These are phyloP conservation scores for Russula vinacea DNA, from an alignment of 768 basidiomycete species.

Conservation along the genomic window DNA sequence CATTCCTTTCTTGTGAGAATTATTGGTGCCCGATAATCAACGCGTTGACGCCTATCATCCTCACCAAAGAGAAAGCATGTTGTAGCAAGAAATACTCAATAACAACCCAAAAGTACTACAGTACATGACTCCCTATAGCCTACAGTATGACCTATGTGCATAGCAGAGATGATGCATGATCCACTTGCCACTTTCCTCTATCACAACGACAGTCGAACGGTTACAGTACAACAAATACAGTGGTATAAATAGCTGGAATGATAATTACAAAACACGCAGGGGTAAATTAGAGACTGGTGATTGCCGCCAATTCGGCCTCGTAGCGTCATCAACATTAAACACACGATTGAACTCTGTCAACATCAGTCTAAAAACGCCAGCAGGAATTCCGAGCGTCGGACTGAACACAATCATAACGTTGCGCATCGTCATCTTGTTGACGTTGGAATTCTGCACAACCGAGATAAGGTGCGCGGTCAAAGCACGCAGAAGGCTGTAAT, in stretches of 20 bases:
- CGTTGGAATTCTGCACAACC: conserved; percentile 82
- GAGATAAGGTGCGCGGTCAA: conserved; percentile 92
- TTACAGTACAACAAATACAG: conserved; percentile 13
- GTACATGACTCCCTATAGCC: conserved; percentile 47
- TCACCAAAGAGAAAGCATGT: conserved; percentile 87
- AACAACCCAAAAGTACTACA: no score
- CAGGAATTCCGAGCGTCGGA: conserved; percentile 96
- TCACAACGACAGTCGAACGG: background rate
- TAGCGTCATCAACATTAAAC: conserved; percentile 66
- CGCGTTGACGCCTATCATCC: conserved; percentile 25
- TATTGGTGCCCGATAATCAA: conserved; percentile 10
- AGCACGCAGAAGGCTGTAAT: conserved; percentile 91
- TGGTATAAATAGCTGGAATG: conserved; percentile 28
- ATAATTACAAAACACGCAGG: conserved; percentile 27
- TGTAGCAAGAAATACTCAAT: conserved; percentile 81
- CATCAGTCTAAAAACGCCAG: conserved; percentile 93
- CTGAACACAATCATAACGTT: conserved; percentile 99
- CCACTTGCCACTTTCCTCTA: background rate
- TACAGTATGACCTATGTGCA: no score
- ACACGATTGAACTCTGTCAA: conserved; percentile 90
- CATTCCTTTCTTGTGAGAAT: conserved; percentile 43
- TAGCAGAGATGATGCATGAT: background rate
- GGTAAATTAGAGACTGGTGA: conserved; percentile 27
- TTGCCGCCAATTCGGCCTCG: conserved; percentile 14
- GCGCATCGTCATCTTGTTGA: conserved; percentile 98